Conservation (phyloP, 345 rosid species). For the Euphorbia lathyris region DNA sequence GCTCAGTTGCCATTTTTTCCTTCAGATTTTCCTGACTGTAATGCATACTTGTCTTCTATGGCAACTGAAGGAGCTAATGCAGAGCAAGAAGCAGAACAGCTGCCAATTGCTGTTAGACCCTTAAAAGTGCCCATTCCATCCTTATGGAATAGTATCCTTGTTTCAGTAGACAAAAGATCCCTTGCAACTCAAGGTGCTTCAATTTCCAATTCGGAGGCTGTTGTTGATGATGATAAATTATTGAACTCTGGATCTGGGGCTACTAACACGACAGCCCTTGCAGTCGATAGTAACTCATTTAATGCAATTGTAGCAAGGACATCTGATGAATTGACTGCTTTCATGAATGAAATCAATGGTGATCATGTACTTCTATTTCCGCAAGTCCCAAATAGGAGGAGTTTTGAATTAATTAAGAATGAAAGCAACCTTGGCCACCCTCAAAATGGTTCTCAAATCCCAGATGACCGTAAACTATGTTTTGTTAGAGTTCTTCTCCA, state of each 20-base stretch:
- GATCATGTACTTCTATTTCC: conserved; percentile 45
- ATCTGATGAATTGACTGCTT: conserved; percentile 35
- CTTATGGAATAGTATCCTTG: conserved; percentile 59
- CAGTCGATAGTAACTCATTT: conserved; percentile 24
- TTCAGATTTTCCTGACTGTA: conserved; percentile 80
- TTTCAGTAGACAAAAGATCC: conserved; percentile 29
- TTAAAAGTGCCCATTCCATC: conserved; percentile 60
- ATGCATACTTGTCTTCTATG: conserved; percentile 54
- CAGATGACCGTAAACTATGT: conserved; percentile 43
- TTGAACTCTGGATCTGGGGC: conserved; percentile 12
- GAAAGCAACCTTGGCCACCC: conserved; percentile 26
- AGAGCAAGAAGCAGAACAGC: conserved; percentile 40
- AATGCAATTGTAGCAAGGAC: conserved; percentile 63
- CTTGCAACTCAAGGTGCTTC: conserved; percentile 12
- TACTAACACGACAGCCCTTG: conserved; percentile 12
- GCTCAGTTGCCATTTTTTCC: conserved; percentile 72
- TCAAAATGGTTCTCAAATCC: conserved; percentile 28
- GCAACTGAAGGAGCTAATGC: conserved; percentile 48
- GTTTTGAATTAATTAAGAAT: conserved; percentile 33
- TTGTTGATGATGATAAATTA: conserved; percentile 14
- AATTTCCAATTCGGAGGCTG: conserved; percentile 22
- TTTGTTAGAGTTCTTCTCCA: conserved; percentile 72
- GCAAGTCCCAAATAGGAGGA: conserved; percentile 26
- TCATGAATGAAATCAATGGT: conserved; percentile 39
- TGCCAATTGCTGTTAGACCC: conserved; percentile 58